These are phyloP conservation scores for Dictyostelium brefeldianum DNA, from an alignment of 78 protist species.

Conservation along the genomic window DNA sequence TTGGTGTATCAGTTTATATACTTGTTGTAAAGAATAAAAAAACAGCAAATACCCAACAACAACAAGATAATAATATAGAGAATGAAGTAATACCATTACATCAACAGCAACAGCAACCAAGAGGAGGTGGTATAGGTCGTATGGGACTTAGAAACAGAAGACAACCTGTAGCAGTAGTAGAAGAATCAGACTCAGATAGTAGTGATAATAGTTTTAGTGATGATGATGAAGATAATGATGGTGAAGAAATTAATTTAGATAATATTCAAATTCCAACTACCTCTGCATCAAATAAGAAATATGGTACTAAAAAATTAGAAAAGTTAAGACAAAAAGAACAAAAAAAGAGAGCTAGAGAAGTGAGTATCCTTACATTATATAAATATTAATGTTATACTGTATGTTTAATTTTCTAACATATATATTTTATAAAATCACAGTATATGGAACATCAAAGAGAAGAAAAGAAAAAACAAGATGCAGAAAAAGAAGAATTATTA, in stretches of 20 bases:
- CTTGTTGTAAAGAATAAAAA: neutral
- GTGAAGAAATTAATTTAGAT: neutral
- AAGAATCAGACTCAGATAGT: neutral
- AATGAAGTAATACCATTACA: neutral
- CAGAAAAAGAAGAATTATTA: constrained; percentile 23
- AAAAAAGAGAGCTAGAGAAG: constrained; percentile 76
- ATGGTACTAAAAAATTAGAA: constrained; percentile 81
- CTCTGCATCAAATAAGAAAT: constrained; percentile 17
- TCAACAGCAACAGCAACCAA: neutral
- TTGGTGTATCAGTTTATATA: no score
- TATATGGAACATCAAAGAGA: constrained; percentile 52
- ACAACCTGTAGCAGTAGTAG: neutral
- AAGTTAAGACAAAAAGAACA: constrained; percentile 79
- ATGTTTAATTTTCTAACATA: no score
- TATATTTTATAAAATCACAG: neutral
- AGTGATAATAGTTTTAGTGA: neutral
- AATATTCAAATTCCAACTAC: neutral
- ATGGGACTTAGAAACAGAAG: constrained; percentile 78
- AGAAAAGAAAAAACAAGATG: constrained; percentile 73
- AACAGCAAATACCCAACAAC: neutral
- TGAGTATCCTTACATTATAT: neutral
- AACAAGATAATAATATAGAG: neutral
- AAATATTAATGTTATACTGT: no score
- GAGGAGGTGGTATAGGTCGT: constrained; percentile 53
- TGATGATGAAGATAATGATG: constrained; percentile 4